These are phyloP conservation scores for Hysterangium stoloniferum DNA, from an alignment of 768 basidiomycete species.

Conservation along the genomic window DNA sequence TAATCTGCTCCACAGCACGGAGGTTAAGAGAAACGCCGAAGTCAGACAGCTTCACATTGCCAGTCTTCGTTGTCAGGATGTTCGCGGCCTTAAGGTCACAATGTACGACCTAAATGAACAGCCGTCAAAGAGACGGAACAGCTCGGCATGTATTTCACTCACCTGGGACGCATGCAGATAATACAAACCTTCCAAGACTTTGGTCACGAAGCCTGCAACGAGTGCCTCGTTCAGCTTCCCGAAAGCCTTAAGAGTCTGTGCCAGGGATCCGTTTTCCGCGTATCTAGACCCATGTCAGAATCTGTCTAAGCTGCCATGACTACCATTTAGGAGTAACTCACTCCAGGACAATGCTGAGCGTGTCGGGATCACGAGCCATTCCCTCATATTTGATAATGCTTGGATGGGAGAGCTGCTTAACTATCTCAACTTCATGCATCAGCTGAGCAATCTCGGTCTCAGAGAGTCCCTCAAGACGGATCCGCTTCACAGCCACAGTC, in stretches of 20 bases:
- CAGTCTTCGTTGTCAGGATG: constrained; percentile 96
- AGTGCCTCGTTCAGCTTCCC: constrained; percentile 89
- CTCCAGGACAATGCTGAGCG: constrained; percentile 91
- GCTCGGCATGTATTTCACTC: too few relatives aligned
- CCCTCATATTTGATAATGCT: constrained; percentile 98
- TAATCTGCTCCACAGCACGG: constrained; percentile 81
- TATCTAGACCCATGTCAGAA: constrained; percentile 46
- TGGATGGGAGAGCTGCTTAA: constrained; percentile 86
- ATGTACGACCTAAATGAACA: constrained; percentile 70
- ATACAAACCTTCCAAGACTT: constrained; percentile 91
- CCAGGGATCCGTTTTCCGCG: constrained; percentile 93
- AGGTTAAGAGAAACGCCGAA: constrained; percentile 97
- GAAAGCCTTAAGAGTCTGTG: constrained; percentile 87
- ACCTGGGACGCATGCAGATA: constrained; percentile 74
- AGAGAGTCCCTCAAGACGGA: constrained; percentile 80
- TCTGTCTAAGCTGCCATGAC: constrained; percentile 11
- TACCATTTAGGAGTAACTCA: constrained; percentile 35
- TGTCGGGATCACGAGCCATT: constrained; percentile 83
- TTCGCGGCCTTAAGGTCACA: constrained; percentile 98
- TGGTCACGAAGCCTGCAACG: constrained; percentile 89
- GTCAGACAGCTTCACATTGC: constrained; percentile 94
- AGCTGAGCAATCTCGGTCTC: constrained; percentile 86
- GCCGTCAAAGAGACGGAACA: background rate
- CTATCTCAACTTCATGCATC: constrained; percentile 90
- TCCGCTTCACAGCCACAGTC: constrained; percentile 99